Percentiles rank a stretch among this genome's conserved stretches.
Evolutionary conservation across 208 protist genomes (phyloP).

Genomic region (Endotrypanum monterogeii): DNA sequence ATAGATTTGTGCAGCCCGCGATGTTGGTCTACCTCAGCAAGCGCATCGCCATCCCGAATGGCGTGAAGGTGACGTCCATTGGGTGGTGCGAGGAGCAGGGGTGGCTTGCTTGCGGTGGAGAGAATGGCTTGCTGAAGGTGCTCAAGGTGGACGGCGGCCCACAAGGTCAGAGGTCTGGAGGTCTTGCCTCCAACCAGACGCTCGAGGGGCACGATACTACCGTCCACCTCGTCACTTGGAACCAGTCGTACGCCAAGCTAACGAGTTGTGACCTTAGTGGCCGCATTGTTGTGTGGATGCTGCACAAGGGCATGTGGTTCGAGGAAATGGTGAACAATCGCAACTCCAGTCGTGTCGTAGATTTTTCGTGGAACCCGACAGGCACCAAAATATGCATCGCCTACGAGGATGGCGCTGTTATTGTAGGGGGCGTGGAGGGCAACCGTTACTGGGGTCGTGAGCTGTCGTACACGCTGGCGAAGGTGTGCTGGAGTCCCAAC

Average conservation of each 20-base stretch:
- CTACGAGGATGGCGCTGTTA: constrained; percentile 96
- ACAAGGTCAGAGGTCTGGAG: constrained; percentile 70
- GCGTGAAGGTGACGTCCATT: constrained; percentile 80
- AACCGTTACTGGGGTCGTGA: constrained; percentile 96
- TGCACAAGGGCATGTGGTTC: constrained; percentile 97
- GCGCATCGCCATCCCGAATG: constrained; percentile 96
- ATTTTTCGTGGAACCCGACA: constrained; percentile 93
- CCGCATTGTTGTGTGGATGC: constrained; percentile 97
- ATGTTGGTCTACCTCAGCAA: constrained; percentile 97
- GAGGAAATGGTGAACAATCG: constrained; percentile 99
- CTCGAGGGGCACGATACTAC: constrained; percentile 92
- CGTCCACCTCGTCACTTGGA: constrained; percentile 93
- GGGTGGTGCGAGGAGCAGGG: constrained; percentile 96
- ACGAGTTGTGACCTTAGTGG: constrained; percentile 94
- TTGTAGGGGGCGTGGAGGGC: constrained; percentile 96
- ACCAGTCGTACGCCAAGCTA: constrained; percentile 95
- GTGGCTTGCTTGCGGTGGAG: constrained; percentile 96
- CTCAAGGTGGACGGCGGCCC: constrained; percentile 91
- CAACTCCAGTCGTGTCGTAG: constrained; percentile 92
- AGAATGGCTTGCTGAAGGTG: constrained; percentile 96
- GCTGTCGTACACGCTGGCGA: constrained; percentile 80
- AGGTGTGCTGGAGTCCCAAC: constrained; percentile 96
- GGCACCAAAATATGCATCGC: constrained; percentile 97
- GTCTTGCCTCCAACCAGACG: constrained; percentile 95
- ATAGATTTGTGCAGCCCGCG: background rate